These are phyloP conservation scores for Paraphoma chrysanthemicola DNA, from an alignment of 2,329 filamentous ascomycete genomes.

Conservation along the genomic window DNA sequence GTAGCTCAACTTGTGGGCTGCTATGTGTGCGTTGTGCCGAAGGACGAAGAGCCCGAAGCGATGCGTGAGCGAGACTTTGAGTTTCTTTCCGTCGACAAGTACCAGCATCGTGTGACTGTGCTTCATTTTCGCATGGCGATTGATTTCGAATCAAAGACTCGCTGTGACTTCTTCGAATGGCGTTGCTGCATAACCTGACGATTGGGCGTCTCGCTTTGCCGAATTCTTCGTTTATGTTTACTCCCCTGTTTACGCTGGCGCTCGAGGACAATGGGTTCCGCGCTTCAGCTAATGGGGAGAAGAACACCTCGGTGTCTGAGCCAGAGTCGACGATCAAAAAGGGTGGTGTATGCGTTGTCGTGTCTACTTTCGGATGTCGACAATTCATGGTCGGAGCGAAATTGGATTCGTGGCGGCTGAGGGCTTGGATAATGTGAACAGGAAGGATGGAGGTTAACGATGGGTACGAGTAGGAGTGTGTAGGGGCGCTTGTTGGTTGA, in stretches of 20 bases:
- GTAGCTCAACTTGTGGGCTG: conserved; percentile 10
- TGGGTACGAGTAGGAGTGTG: no score
- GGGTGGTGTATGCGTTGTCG: neutral
- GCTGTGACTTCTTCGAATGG: no score
- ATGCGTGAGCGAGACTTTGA: neutral
- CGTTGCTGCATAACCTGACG: no score
- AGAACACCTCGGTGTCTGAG: neutral
- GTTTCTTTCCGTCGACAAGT: neutral
- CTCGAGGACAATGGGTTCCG: neutral
- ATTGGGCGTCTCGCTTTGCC: no score
- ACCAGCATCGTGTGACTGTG: neutral
- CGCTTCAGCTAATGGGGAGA: neutral
- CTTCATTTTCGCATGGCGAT: neutral
- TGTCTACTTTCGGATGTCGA: neutral
- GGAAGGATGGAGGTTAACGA: no score
- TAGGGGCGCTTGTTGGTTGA: no score
- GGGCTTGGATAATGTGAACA: no score
- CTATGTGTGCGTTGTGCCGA: conserved; percentile 14
- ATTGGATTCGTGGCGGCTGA: no score
- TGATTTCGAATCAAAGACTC: neutral
- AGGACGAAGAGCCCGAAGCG: neutral
- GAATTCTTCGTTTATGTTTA: neutral
- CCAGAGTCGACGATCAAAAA: neutral
- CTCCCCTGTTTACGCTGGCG: neutral
- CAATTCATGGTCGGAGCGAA: no score